These are phyloP conservation scores for Passiflora organensis DNA, from an alignment of 345 rosid genomes.

Conservation along the genomic window DNA sequence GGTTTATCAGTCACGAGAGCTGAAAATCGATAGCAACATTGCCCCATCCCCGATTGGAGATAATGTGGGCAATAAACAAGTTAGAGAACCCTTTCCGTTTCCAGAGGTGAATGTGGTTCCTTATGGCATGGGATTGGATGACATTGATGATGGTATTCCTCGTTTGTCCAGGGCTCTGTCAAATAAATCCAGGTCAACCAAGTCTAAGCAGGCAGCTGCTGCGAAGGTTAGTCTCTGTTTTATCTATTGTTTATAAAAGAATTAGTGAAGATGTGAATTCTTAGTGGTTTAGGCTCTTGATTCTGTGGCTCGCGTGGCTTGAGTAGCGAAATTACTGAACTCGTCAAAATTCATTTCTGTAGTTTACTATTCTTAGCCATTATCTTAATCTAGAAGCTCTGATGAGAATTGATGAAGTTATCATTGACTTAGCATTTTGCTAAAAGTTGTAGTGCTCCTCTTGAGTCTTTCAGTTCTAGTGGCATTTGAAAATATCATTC, in stretches of 20 bases:
- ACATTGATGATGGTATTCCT: conserved; percentile 69
- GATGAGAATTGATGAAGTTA: too few species aligned
- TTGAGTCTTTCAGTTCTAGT: too few species aligned
- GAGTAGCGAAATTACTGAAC: too few species aligned
- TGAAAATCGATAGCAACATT: conserved; percentile 34
- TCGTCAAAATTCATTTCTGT: too few species aligned
- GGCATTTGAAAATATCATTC: too few species aligned
- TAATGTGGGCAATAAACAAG: conserved; percentile 37
- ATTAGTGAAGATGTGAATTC: neutral
- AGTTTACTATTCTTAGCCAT: too few species aligned
- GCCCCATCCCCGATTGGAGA: conserved; percentile 42
- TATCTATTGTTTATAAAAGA: neutral
- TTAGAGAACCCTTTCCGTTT: conserved; percentile 50
- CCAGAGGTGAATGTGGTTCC: conserved; percentile 36
- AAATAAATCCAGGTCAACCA: conserved; percentile 65
- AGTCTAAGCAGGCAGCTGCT: conserved; percentile 75
- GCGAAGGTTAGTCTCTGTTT: conserved; percentile 51
- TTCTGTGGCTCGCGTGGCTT: neutral
- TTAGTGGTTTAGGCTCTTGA: neutral
- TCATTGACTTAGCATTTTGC: too few species aligned
- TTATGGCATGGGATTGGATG: conserved; percentile 37
- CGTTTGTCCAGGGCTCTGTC: conserved; percentile 58
- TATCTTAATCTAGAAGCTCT: too few species aligned
- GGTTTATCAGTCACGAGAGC: conserved; percentile 43
- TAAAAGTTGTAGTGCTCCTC: too few species aligned